Base-by-base conservation (phyloP, 495 filamentous ascomycete genomes). In the Penicillium diatomitis region DNA sequence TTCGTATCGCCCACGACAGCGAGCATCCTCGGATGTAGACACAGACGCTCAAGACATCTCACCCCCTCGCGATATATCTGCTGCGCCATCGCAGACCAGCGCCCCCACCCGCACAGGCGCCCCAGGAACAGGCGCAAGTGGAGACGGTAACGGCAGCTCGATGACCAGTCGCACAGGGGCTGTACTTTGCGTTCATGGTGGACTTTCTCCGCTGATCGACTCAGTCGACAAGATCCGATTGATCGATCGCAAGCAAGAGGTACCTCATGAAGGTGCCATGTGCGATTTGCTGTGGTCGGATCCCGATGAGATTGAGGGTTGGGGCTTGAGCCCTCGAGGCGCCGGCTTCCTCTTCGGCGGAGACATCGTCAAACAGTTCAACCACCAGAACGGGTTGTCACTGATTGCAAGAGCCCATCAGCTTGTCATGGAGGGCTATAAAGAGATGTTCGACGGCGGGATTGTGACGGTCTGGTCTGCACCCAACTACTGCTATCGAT, bases 391-490 rank as follows among this genome's bases (percentile, higher is more conserved):
- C 63, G 88, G 95, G 62, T 76, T 98, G 6, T 87, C 83, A 4
- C 74, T 98, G 37, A 90, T 98, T 42, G 92, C 92, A 42, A 82
- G 92, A 47, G 92, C 92, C 11, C 92, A 98, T 62, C 92, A 98
- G 68, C 81, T 98, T 28, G 92, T 98, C 33, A 98, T 97, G 92
- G 92, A 98, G 65, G 92, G 92, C 6, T 97, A 95, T 68, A 97
- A 97, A 66, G 92, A 96, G 71, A 96, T 96, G 91, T 96, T 96
- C 56, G 91, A 97, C 55, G 81, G 78, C 10, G 86, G 80, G 27
- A 96, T 98, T 49, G 92, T 98, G 4, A 98, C 92, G 0, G 91
- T 98, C 41, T 96, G 92, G 92, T 88, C 82, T 6, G 92, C 92
- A 41, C 92, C 92, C 2, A 98, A 98, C 63, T 98, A 98, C 66